Evolutionary conservation across 78 protist species (phyloP), one percentile per base, ranked within the genome.

Genomic region (Cavenderia fasciculata): DNA sequence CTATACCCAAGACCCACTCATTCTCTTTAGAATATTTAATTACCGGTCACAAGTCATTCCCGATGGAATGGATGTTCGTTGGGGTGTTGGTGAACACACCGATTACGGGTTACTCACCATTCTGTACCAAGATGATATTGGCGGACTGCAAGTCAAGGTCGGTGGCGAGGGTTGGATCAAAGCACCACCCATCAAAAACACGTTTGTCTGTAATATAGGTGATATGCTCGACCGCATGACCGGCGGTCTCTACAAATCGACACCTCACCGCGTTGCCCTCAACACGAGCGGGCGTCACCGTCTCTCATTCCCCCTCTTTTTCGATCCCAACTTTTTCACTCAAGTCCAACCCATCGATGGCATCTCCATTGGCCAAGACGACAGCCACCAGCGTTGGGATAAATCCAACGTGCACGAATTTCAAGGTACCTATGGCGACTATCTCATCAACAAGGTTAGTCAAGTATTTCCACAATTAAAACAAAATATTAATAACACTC

Each of bases 41-140:
- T 86, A 86, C 33, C 65, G 71, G 5, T 71, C 92, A 69, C 65
- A 19, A 44, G 38, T 33, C 2, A 25, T 23, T 11, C 33, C 38
- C 6, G 46, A 49, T 18, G 40, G n/a, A 38, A n/a, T 16, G 6
- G 49, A 51, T 44, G 41, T 12, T 10, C 5, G 11, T 23, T 85
- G 77, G 77, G 93, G 96, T n/a, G 73, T 68, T 46, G 94, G 96
- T 31, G 93, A 52, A 62, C 96, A 94, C 65, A 89, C 94, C 21
- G 96, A 94, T 43, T 94, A 89, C 63, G 96, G 96, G 8, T 11
- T 74, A 11, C 18, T 94, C 4, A 91, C 94, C 7, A 33, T 94
- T 3, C 92, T 94, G 14, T 44, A 41, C 43, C 92, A 88, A 59
- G 94, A 94, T 47, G 29, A 56, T 29, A 44, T 72, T 40, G 94